These are phyloP conservation scores for Trifolium subterraneum DNA, from an alignment of 306 rosid species.

Conservation along the genomic window DNA sequence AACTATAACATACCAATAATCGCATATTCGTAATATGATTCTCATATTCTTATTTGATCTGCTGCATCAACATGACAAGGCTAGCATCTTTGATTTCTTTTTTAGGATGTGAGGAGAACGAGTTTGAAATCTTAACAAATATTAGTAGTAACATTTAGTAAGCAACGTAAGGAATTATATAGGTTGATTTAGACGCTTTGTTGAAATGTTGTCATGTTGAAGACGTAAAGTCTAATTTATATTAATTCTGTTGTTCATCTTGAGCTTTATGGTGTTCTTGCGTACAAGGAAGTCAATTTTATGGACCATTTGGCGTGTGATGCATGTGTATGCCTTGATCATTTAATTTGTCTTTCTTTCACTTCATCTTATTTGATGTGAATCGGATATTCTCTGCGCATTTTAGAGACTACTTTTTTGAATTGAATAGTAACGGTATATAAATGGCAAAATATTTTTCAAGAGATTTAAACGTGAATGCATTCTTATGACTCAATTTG, in stretches of 20 bases:
- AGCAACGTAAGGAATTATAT: not conserved
- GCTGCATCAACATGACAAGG: conserved; percentile 20
- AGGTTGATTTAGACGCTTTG: not conserved
- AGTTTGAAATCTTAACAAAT: conserved; percentile 17
- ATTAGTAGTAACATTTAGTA: not conserved
- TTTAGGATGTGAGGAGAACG: not conserved
- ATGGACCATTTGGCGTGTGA: conserved; percentile 7
- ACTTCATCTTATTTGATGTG: no score
- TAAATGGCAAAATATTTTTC: no score
- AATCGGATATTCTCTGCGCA: no score
- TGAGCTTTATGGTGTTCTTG: conserved; percentile 31
- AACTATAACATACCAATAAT: conserved; percentile 24
- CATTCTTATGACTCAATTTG: no score
- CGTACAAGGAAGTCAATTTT: conserved; percentile 37
- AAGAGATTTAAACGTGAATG: no score
- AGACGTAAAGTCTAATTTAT: conserved; percentile 35
- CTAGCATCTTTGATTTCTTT: not conserved
- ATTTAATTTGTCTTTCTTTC: no score
- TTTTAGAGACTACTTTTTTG: no score
- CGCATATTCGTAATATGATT: conserved; percentile 15
- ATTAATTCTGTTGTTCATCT: not conserved
- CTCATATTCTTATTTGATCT: not conserved
- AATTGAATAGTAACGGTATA: no score
- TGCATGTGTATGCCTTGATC: not conserved
- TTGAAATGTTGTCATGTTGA: conserved; percentile 24